Percentiles rank a stretch among this genome's conserved stretches.
phyloP scores from a whole-genome alignment of 495 filamentous ascomycete species.

The Recurvomyces mirabilis region DNA sequence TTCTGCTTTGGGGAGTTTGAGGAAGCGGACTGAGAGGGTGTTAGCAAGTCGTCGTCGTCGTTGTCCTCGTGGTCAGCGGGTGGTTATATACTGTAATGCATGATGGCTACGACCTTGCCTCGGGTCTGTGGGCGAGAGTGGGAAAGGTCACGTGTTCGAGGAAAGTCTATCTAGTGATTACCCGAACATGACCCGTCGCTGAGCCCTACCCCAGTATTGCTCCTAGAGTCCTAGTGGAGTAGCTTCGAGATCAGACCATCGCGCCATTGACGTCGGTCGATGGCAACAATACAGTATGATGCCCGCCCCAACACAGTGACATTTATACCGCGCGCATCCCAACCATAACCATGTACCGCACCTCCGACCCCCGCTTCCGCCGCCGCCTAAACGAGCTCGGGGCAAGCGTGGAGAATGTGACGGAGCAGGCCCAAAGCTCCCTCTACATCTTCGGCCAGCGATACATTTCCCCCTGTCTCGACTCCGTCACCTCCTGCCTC shows the following conservation, averaged over 20 bases:
- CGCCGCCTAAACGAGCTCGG: slow-evolving; percentile 89
- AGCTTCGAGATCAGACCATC: too few species aligned
- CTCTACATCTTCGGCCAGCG: slow-evolving; percentile 79
- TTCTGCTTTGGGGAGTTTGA: slow-evolving; percentile 17
- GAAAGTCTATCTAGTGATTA: not conserved
- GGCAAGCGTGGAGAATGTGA: slow-evolving; percentile 82
- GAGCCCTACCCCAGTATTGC: too few species aligned
- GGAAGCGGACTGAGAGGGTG: slow-evolving; percentile 22
- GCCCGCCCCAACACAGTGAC: too few species aligned
- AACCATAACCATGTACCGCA: slow-evolving; percentile 27
- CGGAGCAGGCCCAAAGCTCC: slow-evolving; percentile 76
- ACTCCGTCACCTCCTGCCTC: slow-evolving; percentile 51
- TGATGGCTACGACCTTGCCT: not conserved
- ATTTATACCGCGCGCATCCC: too few species aligned
- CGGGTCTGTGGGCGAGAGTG: not conserved
- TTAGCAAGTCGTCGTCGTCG: not conserved
- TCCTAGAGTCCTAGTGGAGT: too few species aligned
- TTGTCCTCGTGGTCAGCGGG: not conserved
- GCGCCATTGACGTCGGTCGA: too few species aligned
- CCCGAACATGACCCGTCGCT: not conserved
- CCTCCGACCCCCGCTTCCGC: slow-evolving; percentile 83
- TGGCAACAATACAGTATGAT: too few species aligned
- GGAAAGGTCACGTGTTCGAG: too few species aligned
- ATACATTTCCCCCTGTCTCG: slow-evolving; percentile 75
- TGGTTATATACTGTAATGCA: slow-evolving; percentile 13